phyloP scores from a whole-genome alignment of 805 yeast genomes.

The Myxozyma mucilagina region DNA sequence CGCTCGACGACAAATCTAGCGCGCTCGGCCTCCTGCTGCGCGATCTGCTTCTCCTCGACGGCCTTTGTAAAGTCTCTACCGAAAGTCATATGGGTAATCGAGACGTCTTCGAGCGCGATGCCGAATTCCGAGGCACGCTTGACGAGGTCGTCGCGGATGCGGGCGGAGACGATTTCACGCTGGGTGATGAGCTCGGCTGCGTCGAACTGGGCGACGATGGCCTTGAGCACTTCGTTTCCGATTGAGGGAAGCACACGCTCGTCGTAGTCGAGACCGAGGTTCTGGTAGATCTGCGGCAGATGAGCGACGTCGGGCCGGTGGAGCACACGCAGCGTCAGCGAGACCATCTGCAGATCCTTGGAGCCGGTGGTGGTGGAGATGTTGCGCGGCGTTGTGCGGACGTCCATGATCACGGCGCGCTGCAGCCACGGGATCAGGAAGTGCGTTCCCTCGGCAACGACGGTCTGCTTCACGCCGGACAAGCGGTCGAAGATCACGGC shows the following conservation, averaged over 20 bases:
- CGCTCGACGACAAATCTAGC: slow-evolving; percentile 90
- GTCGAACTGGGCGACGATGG: slow-evolving; percentile 90
- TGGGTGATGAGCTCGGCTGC: slow-evolving; percentile 97
- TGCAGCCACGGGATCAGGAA: slow-evolving; percentile 96
- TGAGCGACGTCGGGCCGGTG: slow-evolving; percentile 88
- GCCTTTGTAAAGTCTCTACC: slow-evolving; percentile 97
- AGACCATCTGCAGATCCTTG: slow-evolving; percentile 94
- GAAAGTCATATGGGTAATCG: slow-evolving; percentile 96
- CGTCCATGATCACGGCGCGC: slow-evolving; percentile 85
- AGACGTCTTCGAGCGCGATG: slow-evolving; percentile 91
- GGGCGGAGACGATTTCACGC: slow-evolving; percentile 89
- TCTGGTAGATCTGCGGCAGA: slow-evolving; percentile 85
- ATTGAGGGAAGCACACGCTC: slow-evolving; percentile 91
- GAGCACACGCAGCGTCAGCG: slow-evolving; percentile 86
- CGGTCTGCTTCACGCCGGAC: slow-evolving; percentile 82
- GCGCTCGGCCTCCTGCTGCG: slow-evolving; percentile 98
- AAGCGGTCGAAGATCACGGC: slow-evolving; percentile 94
- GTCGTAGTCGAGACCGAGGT: slow-evolving; percentile 90
- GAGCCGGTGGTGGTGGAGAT: slow-evolving; percentile 95
- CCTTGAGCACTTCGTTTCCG: slow-evolving; percentile 86
- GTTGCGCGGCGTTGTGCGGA: slow-evolving; percentile 88
- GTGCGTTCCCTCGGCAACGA: slow-evolving; percentile 95
- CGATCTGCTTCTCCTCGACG: slow-evolving; percentile 97
- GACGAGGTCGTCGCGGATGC: slow-evolving; percentile 82
- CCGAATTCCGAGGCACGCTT: slow-evolving; percentile 83